A percentile compares a stretch with the other conserved stretches of the same genome.
Conservation (phyloP, 1,284 basidiomycete genomes). For the Laetiporus sulphureus region DNA sequence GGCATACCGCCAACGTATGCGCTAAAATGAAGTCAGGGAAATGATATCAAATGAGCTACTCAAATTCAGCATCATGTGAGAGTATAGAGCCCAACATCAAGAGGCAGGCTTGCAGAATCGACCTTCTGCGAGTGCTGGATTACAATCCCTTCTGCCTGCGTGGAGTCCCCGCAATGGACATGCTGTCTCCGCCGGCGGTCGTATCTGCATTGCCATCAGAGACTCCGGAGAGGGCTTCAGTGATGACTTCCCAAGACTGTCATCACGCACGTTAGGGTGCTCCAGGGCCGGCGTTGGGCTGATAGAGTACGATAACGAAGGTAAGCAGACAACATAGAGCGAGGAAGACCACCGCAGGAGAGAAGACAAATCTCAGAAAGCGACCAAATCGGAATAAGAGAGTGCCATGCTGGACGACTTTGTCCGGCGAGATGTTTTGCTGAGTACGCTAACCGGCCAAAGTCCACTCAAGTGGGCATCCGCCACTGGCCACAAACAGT, state of each 20-base stretch:
- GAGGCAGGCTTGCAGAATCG: constrained; percentile 59
- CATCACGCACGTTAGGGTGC: constrained; percentile 72
- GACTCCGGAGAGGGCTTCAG: constrained; percentile 13
- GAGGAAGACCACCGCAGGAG: constrained; percentile 53
- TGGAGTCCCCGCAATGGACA: constrained; percentile 8
- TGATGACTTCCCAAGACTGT: constrained; percentile 81
- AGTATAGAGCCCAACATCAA: constrained; percentile 81
- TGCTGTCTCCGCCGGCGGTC: too few relatives aligned
- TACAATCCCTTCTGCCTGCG: constrained; percentile 40
- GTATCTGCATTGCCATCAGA: not conserved
- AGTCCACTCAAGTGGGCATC: too few relatives aligned
- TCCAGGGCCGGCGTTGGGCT: constrained; percentile 68
- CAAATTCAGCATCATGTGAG: constrained; percentile 76
- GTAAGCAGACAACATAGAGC: constrained; percentile 66
- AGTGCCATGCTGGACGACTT: too few relatives aligned
- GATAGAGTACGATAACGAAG: constrained; percentile 71
- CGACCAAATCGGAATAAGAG: constrained; percentile 31
- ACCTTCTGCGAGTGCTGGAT: constrained; percentile 22
- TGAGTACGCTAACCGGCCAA: too few relatives aligned
- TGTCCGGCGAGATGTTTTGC: too few relatives aligned
- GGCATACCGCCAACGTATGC: too few relatives aligned
- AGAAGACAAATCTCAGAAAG: constrained; percentile 39
- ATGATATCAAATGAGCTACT: too few relatives aligned
- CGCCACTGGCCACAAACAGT: too few relatives aligned
- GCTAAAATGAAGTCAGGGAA: too few relatives aligned